Base-by-base conservation (phyloP, 192 early-diverging fungal species). In the Podila epicladia region DNA sequence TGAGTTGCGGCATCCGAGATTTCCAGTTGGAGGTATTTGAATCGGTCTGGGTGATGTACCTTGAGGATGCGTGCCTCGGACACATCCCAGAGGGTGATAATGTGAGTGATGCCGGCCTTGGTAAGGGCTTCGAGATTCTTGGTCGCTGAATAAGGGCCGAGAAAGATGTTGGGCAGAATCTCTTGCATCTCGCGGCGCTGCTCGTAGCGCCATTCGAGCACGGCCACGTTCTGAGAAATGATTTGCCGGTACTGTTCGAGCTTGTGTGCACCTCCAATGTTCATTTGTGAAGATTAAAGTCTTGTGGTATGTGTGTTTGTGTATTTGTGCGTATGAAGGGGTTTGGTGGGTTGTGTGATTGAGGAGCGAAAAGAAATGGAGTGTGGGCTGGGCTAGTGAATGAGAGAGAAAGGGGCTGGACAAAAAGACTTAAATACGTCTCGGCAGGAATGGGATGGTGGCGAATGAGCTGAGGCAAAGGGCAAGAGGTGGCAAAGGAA, bases 161-260 rank as follows among this genome's bases (percentile, higher is more conserved):
- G 88, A 41, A 88, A 92, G 17, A 98, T 74, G 35, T 89, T 88
- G 28, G 87, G 87, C 9, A 93, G 45, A 48, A 95, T 93, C 65
- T 94, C 91, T 84, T 95, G 94, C 85, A 93, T 93, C 45, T 94
- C 92, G 31, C 92, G 85, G 32, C 94, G 87, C 88, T 94, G 94
- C 62, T 94, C 93, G 73, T 94, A 94, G 45, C 86, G 85, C 91
- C 88, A 89, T 69, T 85, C 85, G 13, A 72, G 29, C 8, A 68
- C 55, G 17, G 63, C 62, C 6, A 37, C 48, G 62, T 67, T 75
- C 62, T 75, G 72, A 15, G 37, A 53, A 12, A 82, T 74, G 72
- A 82, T 64, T 55, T 75, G 67, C 12, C 80, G 64, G 55, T 67
- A 74, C 0, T 69, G 19, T 15, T 62, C 67, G 20, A 68, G 31